Percentiles rank a stretch among this genome's conserved stretches.
phyloP scores from a whole-genome alignment of 73 alveolate species.

The Paramecium octaurelia region DNA sequence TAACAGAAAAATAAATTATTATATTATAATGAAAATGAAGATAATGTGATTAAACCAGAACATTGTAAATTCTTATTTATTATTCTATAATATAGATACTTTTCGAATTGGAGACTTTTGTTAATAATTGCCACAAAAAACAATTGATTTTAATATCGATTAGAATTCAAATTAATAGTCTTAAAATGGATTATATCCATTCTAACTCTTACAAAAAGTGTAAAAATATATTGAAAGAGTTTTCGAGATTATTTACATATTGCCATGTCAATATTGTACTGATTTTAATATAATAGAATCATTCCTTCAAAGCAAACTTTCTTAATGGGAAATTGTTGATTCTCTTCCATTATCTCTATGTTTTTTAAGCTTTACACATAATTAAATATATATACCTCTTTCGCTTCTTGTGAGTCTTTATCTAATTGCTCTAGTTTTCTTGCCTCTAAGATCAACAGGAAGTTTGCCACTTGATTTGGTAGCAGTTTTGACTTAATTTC shows the following conservation, averaged over 20 bases:
- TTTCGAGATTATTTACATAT: neutral
- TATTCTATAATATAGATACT: neutral
- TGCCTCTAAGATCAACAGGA: conserved; percentile 17
- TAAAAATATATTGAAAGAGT: neutral
- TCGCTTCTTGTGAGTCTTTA: neutral
- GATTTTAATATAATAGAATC: neutral
- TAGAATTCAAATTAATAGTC: neutral
- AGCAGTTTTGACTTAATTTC: neutral
- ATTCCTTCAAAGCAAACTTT: conserved; percentile 30
- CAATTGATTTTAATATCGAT: neutral
- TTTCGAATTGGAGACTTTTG: neutral
- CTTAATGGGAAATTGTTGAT: conserved; percentile 28
- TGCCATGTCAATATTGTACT: neutral
- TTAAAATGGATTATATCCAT: neutral
- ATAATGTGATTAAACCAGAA: neutral
- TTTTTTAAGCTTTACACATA: conserved; percentile 27
- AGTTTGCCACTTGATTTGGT: neutral
- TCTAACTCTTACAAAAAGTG: neutral
- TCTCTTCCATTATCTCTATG: conserved; percentile 48
- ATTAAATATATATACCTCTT: neutral
- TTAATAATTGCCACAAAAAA: neutral
- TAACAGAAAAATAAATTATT: neutral
- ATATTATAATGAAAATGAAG: neutral
- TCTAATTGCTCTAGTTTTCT: conserved; percentile 26
- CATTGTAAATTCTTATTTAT: neutral